phyloP scores from a whole-genome alignment of 73 alveolate species.

The Paramecium tetraurelia region DNA sequence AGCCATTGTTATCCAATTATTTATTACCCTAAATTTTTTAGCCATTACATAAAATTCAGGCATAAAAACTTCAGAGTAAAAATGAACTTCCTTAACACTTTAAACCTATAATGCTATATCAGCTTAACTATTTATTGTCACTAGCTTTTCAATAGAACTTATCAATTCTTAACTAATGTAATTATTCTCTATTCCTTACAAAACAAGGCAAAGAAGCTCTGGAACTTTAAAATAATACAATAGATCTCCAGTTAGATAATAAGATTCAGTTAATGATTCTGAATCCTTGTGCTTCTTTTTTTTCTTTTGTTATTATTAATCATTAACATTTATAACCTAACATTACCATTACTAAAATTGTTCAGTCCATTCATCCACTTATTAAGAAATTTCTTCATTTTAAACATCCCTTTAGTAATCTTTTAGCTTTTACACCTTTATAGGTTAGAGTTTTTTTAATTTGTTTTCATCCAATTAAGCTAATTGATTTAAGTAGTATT shows the following conservation, averaged over 20 bases:
- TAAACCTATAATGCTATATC: neutral
- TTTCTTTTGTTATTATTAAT: neutral
- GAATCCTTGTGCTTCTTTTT: neutral
- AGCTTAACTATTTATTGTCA: neutral
- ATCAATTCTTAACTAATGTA: neutral
- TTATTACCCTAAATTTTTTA: conserved; percentile 10
- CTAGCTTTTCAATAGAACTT: neutral
- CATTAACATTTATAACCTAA: neutral
- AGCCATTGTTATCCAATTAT: neutral
- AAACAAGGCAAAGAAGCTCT: neutral
- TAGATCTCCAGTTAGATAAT: neutral
- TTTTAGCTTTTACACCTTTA: neutral
- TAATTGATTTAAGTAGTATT: neutral
- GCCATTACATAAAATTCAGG: conserved; percentile 27
- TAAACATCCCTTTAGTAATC: neutral
- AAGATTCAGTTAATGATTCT: neutral
- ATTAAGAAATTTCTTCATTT: neutral
- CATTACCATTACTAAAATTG: neutral
- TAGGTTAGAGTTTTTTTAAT: neutral
- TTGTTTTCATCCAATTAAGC: neutral
- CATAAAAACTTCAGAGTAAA: neutral
- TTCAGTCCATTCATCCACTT: neutral
- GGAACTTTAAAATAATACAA: conserved; percentile 29
- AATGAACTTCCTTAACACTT: neutral
- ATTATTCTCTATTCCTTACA: neutral